Evolutionary conservation across 148 eudicot genomes (phyloP), one percentile per base, ranked within the genome.

Genomic region (Chenopodium berlandieri): DNA sequence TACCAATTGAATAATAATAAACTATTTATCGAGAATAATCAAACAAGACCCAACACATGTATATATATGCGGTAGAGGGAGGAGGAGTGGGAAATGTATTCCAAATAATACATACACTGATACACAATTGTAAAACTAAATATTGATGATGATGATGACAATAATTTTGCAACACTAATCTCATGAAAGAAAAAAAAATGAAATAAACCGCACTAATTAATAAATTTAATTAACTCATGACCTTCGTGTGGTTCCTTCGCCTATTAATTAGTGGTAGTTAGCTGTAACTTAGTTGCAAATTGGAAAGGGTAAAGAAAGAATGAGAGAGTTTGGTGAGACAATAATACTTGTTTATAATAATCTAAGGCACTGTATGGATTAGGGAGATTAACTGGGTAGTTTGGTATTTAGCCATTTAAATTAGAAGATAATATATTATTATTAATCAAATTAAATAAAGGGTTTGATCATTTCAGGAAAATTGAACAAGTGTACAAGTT

Each of bases 281-380:
- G 83, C 75, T 73, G 71, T 64, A 58, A 52, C 50, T 34, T 76
- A 82, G 84, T 54, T 73, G 62, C 60, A 48, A 31, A 47, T 40
- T 73, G 40, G 23, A 60, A 54, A 75, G 66, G 10, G 76, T 76
- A 25, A 25, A n/a, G 63, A 4, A 12, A 17, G 47, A 70, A 31
- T 68, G 80, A 81, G n/a, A 58, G 27, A 68, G 68, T 75, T 81
- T 52, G 83, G 83, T 81, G 58, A 56, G 58, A 68, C 9, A 52
- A 70, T 40, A 40, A 4, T 40, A 40, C 5, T 40, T 40, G 44
- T 40, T 40, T 40, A 40, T 40, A 40, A 40, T 6, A 40, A 54
- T 1, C 50, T 27, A 63, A 30, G 50, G 60, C 31, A 71, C 10
- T 74, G 30, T 64, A 65, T 75, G 83, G 62, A 62, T 62, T 72